Percentiles rank a stretch among this genome's conserved stretches.
These are phyloP conservation scores for Linum lewisii DNA, from an alignment of 345 rosid genomes.

Conservation along the genomic window DNA sequence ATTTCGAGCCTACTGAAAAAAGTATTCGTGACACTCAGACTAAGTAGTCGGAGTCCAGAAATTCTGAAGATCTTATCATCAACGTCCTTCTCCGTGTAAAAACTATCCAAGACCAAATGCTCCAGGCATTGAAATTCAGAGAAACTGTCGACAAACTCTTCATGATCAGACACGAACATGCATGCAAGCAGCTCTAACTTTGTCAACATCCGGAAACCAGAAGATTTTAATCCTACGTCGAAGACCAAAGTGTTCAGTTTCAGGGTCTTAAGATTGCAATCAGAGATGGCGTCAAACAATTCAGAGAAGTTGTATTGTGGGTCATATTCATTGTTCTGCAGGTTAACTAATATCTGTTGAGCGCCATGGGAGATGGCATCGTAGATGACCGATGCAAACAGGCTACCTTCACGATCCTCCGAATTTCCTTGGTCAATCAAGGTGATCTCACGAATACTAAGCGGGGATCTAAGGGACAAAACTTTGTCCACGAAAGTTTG, in stretches of 20 bases:
- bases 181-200: background rate
- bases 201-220: background rate
- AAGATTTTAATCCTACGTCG: background rate
- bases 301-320: background rate
- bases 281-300: background rate
- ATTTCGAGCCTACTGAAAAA: background rate
- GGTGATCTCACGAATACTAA: background rate
- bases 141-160: background rate
- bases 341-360: background rate
- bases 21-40: background rate
- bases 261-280: background rate
- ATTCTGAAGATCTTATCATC: background rate
- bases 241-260: background rate
- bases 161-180: background rate
- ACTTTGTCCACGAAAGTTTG: background rate
- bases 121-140: background rate
- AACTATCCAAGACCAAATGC: background rate
- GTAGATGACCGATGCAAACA: background rate
- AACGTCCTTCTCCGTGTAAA: background rate
- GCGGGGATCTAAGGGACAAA: background rate
- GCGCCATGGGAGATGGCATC: background rate
- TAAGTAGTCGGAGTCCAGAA: background rate
- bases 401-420: background rate
- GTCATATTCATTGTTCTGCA: background rate
- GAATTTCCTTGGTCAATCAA: background rate